These are phyloP conservation scores for Fistulifera pelliculosa DNA, from an alignment of 108 stramenopile species.

Conservation along the genomic window DNA sequence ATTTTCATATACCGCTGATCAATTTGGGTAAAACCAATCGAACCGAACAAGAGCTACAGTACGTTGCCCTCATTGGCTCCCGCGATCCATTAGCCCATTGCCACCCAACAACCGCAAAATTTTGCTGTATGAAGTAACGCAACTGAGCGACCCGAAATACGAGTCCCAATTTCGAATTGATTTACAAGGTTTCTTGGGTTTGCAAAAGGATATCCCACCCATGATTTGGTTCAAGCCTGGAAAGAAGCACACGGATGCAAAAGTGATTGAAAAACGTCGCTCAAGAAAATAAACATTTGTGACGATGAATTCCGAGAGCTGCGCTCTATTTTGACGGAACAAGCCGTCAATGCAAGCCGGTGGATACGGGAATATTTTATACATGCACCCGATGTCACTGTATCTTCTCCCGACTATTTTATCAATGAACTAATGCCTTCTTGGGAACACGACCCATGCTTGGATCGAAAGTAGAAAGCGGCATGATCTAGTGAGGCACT, in stretches of 20 bases:
- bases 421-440: slow-evolving; percentile 5
- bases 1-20: slow-evolving; percentile 50
- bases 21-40: slow-evolving; percentile 20
- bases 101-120: slow-evolving; percentile 1
- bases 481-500: no score
- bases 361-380: slow-evolving; percentile 49
- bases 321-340: slow-evolving; percentile 24
- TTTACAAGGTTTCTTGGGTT: slow-evolving; percentile 31
- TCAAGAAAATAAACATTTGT: slow-evolving; percentile 41
- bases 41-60: neutral
- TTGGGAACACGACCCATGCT: slow-evolving; percentile 49
- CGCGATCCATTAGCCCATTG: slow-evolving; percentile 10
- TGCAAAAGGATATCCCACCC: slow-evolving; percentile 13
- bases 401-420: slow-evolving; percentile 27
- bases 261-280: neutral
- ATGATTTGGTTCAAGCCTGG: slow-evolving; percentile 31
- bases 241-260: slow-evolving; percentile 10
- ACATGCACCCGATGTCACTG: slow-evolving; percentile 27
- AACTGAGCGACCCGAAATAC: slow-evolving; percentile 13
- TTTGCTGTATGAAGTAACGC: slow-evolving; percentile 38
- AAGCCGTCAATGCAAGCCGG: slow-evolving; percentile 18
- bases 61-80: neutral
- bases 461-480: slow-evolving; percentile 1
- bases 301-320: slow-evolving; percentile 18
- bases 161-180: slow-evolving; percentile 18